Base-by-base conservation (phyloP, 202 grass and related monocot species). In the Schoenoplectus triqueter region DNA sequence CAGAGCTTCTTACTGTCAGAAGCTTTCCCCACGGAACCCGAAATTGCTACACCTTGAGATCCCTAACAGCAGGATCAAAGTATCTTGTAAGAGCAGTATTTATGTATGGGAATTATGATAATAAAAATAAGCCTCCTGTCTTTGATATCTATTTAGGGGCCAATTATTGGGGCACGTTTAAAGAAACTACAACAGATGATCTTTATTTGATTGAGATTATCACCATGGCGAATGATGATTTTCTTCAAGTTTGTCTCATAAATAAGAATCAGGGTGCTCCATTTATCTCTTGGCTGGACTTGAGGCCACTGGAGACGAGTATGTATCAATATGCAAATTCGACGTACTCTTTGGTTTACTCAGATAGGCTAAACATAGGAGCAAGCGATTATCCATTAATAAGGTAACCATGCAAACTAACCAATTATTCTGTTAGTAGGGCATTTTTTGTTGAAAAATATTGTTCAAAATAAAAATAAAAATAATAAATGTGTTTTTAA, bases 31-130 rank as follows among this genome's bases (percentile, higher is more conserved):
- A 80, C 18, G 89, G 87, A 5, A 13, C 1, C 15, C 81, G 89
- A 31, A 91, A 93, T 72, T 93, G 93, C 81, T 96, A 93, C 67
- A 69, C 86, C 52, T 78, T 96, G 19, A 82, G 10, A 22, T 88
- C 87, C 75, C 78, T 88, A 86, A 69, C 83, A 67, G 7, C 55
- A 0, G 69, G 76, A 85, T 85, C 86, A 64, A 95, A 87, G 64
- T 95, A 95, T 56, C 61, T 95, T 1, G 71, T 93, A 11, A 84
- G 89, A 49, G 91, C 81, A 10, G 13, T 4, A 11, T 93, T 87
- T 20, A 82, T 82, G 41, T 95, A 92, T 3, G 90, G 83, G 19
- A 92, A 92, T 49, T 95, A 92, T 0, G 87, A 93, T 61, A 80
- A 88, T 44, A 39, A 80, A 49, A 82, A 90, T 82, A 86, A 61